phyloP scores from a whole-genome alignment of 2,329 filamentous ascomycete species.

The Ophiosphaerella korrae region DNA sequence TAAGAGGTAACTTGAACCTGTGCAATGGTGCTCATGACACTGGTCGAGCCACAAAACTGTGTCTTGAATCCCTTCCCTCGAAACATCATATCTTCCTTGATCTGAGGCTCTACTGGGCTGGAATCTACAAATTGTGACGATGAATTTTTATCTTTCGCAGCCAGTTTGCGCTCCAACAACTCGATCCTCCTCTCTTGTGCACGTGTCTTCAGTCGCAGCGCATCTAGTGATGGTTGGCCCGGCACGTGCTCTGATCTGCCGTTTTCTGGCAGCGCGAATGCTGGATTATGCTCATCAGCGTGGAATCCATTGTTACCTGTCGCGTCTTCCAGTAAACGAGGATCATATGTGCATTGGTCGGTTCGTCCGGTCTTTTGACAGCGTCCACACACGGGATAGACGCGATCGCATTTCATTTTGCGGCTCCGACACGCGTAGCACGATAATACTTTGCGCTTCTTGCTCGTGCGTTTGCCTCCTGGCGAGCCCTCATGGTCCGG shows the following conservation, averaged over 20 bases:
- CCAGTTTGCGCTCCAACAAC: conserved; percentile 36
- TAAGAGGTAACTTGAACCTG: conserved; percentile 17
- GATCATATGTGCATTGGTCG: conserved; percentile 50
- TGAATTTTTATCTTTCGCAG: conserved; percentile 24
- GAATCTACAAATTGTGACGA: conserved; percentile 22
- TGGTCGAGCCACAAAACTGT: conserved; percentile 51
- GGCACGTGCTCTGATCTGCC: conserved; percentile 4
- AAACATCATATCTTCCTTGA: conserved; percentile 49
- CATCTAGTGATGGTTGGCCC: conserved; percentile 16
- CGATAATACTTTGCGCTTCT: conserved; percentile 53
- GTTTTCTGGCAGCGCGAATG: conserved; percentile 9
- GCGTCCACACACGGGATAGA: conserved; percentile 51
- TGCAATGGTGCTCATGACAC: conserved; percentile 43
- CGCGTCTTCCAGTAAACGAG: conserved; percentile 42
- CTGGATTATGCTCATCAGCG: conserved; percentile 18
- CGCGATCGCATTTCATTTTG: conserved; percentile 56
- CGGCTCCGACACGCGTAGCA: conserved; percentile 54
- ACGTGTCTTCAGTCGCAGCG: conserved; percentile 34
- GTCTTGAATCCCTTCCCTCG: conserved; percentile 53
- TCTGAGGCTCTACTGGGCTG: conserved; percentile 15
- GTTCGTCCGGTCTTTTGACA: conserved; percentile 52
- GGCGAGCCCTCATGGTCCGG: conserved; percentile 31
- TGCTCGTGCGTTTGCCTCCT: conserved; percentile 49
- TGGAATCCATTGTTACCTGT: conserved; percentile 23
- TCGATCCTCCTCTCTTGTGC: conserved; percentile 40